Base-by-base conservation (phyloP, 176 grass and related monocot genomes). In the Rhynchospora tenuis region DNA sequence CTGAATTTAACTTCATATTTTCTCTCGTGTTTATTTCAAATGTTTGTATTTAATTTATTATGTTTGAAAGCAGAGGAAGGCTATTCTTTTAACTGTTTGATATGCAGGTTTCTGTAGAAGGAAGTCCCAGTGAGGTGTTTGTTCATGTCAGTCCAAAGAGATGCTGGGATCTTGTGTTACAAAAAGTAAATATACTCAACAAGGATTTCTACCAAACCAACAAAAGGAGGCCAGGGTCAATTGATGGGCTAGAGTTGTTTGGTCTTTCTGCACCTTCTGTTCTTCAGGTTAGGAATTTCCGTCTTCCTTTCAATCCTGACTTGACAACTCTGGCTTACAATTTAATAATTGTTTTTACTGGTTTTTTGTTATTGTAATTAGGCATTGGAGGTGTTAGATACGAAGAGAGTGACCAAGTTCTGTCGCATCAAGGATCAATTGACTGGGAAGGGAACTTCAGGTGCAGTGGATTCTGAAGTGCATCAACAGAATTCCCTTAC, bases 101-200 rank as follows among this genome's bases (percentile, higher is more conserved):
- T 58, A 81, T 86, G 63, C 86, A 97, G 94, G 94, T 97, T 60
- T 88, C 87, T 14, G 66, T 97, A 58, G 94, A 97, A 78, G 91
- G 87, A 75, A 90, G 85, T 59, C 86, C 88, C 70, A 88, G 87
- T 15, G 94, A 94, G 89, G 81, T 94, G 80, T 94, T 94, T 58
- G 75, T 92, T 19, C 78, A 80, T 80, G 78, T 61, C 26, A 45
- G 56, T 80, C 78, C 78, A 4, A 38, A 80, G 15, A 45, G 78
- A 80, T 80, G 78, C 58, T 80, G 78, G 78, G 56, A 80, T 20
- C 52, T 80, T 58, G 78, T 80, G 52, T 29, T 58, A 45, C 16
- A 80, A 62, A 58, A 61, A 60, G 78, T 80, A 45, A 80, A 59
- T 24, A 8, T 24, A 13, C 31, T 43, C 52, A 80, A 80, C 78